These are phyloP conservation scores for Bipolaris cookei DNA, from an alignment of 2,329 filamentous ascomycete species.

Conservation along the genomic window DNA sequence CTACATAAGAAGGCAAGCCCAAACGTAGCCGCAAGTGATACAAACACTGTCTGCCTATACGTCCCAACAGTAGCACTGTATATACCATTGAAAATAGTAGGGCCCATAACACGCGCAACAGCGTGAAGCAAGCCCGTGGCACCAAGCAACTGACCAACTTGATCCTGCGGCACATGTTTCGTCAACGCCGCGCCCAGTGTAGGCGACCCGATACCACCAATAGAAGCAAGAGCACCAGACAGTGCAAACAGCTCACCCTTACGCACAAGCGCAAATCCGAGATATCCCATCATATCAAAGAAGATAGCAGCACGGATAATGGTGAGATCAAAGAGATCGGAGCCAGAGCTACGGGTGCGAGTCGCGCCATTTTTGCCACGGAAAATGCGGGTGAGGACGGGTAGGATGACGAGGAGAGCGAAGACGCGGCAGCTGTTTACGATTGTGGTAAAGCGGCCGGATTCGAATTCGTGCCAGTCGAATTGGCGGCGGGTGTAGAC, in stretches of 20 bases:
- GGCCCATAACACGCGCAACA: slow-evolving; percentile 77
- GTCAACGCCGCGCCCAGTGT: slow-evolving; percentile 84
- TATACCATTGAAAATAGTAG: slow-evolving; percentile 82
- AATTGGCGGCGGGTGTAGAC: slow-evolving; percentile 84
- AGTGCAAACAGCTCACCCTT: slow-evolving; percentile 69
- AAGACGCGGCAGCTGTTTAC: slow-evolving; percentile 78
- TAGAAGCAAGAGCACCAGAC: slow-evolving; percentile 73
- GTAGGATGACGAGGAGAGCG: slow-evolving; percentile 76
- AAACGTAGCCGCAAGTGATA: slow-evolving; percentile 73
- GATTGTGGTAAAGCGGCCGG: slow-evolving; percentile 80
- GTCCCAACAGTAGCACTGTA: slow-evolving; percentile 80
- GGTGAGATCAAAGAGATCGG: slow-evolving; percentile 77
- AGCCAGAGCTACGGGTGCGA: slow-evolving; percentile 62
- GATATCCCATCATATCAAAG: slow-evolving; percentile 76
- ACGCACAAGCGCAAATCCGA: slow-evolving; percentile 74
- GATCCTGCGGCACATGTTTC: slow-evolving; percentile 85
- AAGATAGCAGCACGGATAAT: slow-evolving; percentile 76
- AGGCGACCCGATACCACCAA: slow-evolving; percentile 85
- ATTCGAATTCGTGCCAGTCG: slow-evolving; percentile 80
- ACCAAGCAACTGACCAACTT: slow-evolving; percentile 85
- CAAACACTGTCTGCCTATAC: slow-evolving; percentile 83
- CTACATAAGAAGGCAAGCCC: slow-evolving; percentile 68
- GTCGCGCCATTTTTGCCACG: slow-evolving; percentile 59
- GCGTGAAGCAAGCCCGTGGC: slow-evolving; percentile 87
- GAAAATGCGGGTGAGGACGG: slow-evolving; percentile 76